phyloP scores from a whole-genome alignment of 2,329 filamentous ascomycete genomes.

The Aspergillus ruber region DNA sequence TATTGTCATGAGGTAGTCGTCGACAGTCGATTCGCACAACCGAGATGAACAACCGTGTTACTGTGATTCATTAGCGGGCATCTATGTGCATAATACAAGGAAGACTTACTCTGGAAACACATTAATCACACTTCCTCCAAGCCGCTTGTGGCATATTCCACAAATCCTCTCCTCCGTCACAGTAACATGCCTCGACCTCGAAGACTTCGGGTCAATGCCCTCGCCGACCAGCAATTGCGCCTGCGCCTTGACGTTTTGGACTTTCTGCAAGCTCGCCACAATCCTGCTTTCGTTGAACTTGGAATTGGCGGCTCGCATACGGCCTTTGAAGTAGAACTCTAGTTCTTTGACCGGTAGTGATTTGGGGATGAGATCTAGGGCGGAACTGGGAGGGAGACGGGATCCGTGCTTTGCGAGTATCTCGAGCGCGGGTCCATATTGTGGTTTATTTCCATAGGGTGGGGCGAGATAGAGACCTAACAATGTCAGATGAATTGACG shows the following conservation, averaged over 20 bases:
- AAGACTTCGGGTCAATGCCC: slow-evolving; percentile 45
- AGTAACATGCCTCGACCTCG: slow-evolving; percentile 63
- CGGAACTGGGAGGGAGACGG: slow-evolving; percentile 78
- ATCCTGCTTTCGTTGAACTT: slow-evolving; percentile 75
- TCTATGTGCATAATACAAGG: neutral
- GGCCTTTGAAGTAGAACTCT: slow-evolving; percentile 83
- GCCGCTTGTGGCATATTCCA: slow-evolving; percentile 83
- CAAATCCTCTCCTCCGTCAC: slow-evolving; percentile 86
- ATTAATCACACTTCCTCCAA: slow-evolving; percentile 84
- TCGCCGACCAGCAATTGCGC: slow-evolving; percentile 68
- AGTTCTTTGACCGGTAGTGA: slow-evolving; percentile 70
- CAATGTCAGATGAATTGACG: slow-evolving; percentile 86
- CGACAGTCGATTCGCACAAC: slow-evolving; percentile 54
- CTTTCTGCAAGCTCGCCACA: slow-evolving; percentile 67
- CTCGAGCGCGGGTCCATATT: slow-evolving; percentile 72
- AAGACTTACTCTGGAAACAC: slow-evolving; percentile 71
- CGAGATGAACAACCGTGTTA: slow-evolving; percentile 68
- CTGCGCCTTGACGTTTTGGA: slow-evolving; percentile 72
- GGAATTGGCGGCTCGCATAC: slow-evolving; percentile 79
- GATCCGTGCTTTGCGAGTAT: slow-evolving; percentile 90
- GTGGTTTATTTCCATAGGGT: slow-evolving; percentile 62
- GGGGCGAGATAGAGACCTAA: slow-evolving; percentile 85
- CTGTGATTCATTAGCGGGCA: slow-evolving; percentile 23
- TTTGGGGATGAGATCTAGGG: slow-evolving; percentile 77
- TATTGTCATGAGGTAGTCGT: slow-evolving; percentile 17